phyloP scores from a whole-genome alignment of 768 basidiomycete genomes.

The Roridomyces roridus region DNA sequence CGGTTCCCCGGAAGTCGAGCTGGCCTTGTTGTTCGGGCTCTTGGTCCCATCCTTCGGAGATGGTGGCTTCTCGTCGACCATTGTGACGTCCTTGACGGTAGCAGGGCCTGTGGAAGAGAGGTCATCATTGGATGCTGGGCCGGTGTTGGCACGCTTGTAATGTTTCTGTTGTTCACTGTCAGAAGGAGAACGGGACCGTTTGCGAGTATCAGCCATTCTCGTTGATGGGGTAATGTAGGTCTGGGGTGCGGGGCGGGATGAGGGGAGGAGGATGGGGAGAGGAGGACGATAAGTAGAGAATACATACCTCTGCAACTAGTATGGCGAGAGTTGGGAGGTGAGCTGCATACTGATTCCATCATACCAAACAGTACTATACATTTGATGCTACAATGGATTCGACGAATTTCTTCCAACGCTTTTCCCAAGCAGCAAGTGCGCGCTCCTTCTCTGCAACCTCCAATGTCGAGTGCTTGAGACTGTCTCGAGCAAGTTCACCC shows the following conservation, averaged over 20 bases:
- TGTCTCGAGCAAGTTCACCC: slow-evolving; percentile 68
- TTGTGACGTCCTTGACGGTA: slow-evolving; percentile 65
- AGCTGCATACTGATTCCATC: no score
- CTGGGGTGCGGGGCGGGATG: slow-evolving; percentile 60
- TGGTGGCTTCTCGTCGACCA: slow-evolving; percentile 69
- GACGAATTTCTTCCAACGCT: slow-evolving; percentile 54
- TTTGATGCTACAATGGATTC: slow-evolving; percentile 28
- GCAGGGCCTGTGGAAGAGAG: slow-evolving; percentile 52
- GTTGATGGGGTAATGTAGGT: slow-evolving; percentile 48
- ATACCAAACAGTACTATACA: no score
- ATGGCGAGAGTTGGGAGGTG: no score
- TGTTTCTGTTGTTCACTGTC: slow-evolving; percentile 81
- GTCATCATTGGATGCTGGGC: slow-evolving; percentile 69
- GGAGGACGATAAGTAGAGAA: slow-evolving; percentile 29
- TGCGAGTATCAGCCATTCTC: slow-evolving; percentile 86
- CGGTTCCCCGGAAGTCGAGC: slow-evolving; percentile 49
- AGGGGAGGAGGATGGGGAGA: slow-evolving; percentile 63
- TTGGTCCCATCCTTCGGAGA: slow-evolving; percentile 54
- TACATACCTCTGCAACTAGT: slow-evolving; percentile 38
- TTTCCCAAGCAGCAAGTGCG: slow-evolving; percentile 52
- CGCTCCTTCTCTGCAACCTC: slow-evolving; percentile 49
- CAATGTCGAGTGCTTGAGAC: slow-evolving; percentile 65
- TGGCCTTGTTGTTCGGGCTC: slow-evolving; percentile 43
- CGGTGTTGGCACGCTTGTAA: slow-evolving; percentile 85
- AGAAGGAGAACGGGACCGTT: slow-evolving; percentile 86